Evolutionary conservation across 192 early-diverging fungal species (phyloP), one percentile per base, ranked within the genome.

Genomic region (Irineochytrium annulatum): DNA sequence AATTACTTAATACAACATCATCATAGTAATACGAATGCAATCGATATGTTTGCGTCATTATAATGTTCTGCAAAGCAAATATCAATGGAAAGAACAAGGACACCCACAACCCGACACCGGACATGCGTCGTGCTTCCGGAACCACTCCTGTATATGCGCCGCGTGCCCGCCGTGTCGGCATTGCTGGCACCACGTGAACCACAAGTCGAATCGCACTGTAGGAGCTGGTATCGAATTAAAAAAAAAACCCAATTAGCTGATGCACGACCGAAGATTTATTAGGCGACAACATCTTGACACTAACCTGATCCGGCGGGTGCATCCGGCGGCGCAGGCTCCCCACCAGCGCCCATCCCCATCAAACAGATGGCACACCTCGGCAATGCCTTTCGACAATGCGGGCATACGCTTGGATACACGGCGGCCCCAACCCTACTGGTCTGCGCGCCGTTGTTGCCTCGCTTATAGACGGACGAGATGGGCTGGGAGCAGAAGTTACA

Each of bases 121-220:
- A 70, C 96, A 98, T 30, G 74, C 77, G 20, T 65, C 60, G 68
- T 98, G 91, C 0, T 77, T 85, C 51, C 81, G 71, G 68, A 99
- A 99, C 96, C 96, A 99, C 37, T 88, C 79, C 32, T 82, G 68
- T 74, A 99, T 82, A 63, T 99, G 96, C 28, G 79, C 73, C 1
- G 89, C 87, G 67, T 99, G 96, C 1, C 96, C 96, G 34, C 96
- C 96, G 72, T 99, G 96, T 14, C 89, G 80, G 71, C 96, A 99
- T 8, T 89, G 90, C 70, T 95, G 93, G 73, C 96, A 99, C 96
- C 96, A 99, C 14, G 92, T 95, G 67, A 97, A 99, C 94, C 94
- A 99, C 37, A 84, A 70, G 59, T 92, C 72, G 19, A 75, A 81
- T 43, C 65, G 53, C 8, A 55, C 54, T n/a, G 52, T 45, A n/a